Percentiles rank a stretch among this genome's conserved stretches.
Evolutionary conservation across 257 asterid genomes (phyloP).

Genomic region (Marsdenia floribunda): DNA sequence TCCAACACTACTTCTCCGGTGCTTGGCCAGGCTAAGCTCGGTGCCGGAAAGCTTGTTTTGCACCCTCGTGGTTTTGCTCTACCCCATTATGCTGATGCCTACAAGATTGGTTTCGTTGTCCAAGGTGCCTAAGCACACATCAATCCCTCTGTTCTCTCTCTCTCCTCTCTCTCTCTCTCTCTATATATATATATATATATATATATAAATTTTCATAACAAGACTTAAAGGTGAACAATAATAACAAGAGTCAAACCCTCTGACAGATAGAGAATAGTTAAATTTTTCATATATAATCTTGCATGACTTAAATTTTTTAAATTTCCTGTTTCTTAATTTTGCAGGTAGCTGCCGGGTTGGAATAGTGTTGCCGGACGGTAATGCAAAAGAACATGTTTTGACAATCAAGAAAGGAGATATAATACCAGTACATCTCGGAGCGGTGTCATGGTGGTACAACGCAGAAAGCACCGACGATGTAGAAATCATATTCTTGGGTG

Average conservation of each 20-base stretch:
- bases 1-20: slow-evolving; percentile 9
- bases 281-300: no score
- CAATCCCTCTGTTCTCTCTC: no score
- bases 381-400: neutral
- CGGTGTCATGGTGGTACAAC: neutral
- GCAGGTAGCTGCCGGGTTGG: neutral
- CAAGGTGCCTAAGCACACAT: neutral
- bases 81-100: neutral
- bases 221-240: no score
- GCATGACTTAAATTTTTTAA: no score
- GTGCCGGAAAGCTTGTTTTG: slow-evolving; percentile 39
- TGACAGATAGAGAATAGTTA: no score
- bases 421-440: neutral
- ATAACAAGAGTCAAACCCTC: no score
- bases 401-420: neutral
- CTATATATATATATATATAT: neutral
- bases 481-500: neutral
- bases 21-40: slow-evolving; percentile 22
- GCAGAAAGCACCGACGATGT: neutral
- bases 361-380: neutral
- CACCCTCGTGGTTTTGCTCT: neutral
- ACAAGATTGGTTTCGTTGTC: neutral
- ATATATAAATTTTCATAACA: neutral
- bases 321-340: neutral
- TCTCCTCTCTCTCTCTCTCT: no score